Base-by-base conservation (phyloP, 352 stramenopile species). In the Lagenidium giganteum region DNA sequence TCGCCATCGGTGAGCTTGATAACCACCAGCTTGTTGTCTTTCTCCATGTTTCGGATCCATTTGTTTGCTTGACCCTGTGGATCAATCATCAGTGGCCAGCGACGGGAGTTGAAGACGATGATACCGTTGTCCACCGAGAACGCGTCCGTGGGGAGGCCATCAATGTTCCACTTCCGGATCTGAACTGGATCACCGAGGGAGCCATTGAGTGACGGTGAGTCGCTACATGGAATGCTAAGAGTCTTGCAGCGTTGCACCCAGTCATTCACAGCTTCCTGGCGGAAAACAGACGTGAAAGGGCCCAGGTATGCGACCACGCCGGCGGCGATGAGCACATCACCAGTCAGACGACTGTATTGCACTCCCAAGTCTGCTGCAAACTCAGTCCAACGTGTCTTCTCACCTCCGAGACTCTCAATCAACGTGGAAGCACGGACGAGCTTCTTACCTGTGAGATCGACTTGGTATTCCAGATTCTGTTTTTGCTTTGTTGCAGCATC, bases 101-200 rank as follows among this genome's bases (percentile, higher is more conserved):
- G 78, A 12, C 91, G 64, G 8, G 92, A 89, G 50, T 96, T 97
- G 48, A 97, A 97, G 9, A 97, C 73, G 14, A 98, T 82, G 43
- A 98, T 97, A 17, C 84, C 93, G 41, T 98, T 98, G 51, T 98
- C 93, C 8, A 98, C 71, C 4, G 81, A 96, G 50, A 98, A 97
- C 1, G 71, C 67, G 44, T 98, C 93, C 0, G 89, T 97, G 3
- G 93, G 93, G 2, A 98, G 63, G 0, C 93, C 93, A 39, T 96
- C 87, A 35, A 98, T 96, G 47, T 97, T 96, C 93, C 93, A 98
- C 48, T 97, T 87, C 20, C 92, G 81, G 39, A 98, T 83, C 30
- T 87, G 64, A 2, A 98, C 90, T 0, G 88, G 80, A 31, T 98
- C 89, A 4, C 90, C 92, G 1, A 98, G 65, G 14, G 91, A 95